Conservation (phyloP, 2,329 filamentous ascomycete genomes). For the Colletotrichum destructivum region DNA sequence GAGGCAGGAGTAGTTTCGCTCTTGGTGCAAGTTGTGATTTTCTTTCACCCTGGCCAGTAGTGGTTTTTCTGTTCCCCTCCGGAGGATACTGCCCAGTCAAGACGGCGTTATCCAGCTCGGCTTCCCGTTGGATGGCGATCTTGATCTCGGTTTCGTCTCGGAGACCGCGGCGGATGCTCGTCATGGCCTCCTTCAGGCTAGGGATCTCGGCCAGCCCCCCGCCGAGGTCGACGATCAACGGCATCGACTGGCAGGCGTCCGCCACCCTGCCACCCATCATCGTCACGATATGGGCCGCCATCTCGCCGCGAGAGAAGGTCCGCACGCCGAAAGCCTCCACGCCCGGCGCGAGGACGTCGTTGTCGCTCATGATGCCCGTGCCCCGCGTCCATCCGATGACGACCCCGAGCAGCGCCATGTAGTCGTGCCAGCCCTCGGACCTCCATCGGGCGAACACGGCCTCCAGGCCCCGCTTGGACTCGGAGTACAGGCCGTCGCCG, state of each 20-base stretch:
- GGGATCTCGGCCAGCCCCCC: constrained; percentile 97
- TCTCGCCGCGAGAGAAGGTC: constrained; percentile 98
- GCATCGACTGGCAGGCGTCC: constrained; percentile 93
- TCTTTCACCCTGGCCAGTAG: constrained; percentile 56
- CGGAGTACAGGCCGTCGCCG: constrained; percentile 96
- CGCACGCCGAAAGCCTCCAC: constrained; percentile 96
- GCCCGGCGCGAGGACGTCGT: constrained; percentile 96
- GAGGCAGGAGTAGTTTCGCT: constrained; percentile 97
- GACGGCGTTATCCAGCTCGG: constrained; percentile 96
- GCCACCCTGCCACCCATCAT: constrained; percentile 95
- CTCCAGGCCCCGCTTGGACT: constrained; percentile 96
- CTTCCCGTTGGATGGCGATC: constrained; percentile 94
- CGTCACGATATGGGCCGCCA: constrained; percentile 97
- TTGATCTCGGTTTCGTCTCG: constrained; percentile 95
- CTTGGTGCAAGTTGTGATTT: constrained; percentile 96
- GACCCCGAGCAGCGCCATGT: constrained; percentile 96
- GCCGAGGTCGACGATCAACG: constrained; percentile 96
- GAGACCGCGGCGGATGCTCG: constrained; percentile 90
- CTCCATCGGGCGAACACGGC: constrained; percentile 99
- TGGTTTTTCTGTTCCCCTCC: constrained; percentile 73
- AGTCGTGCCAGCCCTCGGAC: constrained; percentile 96
- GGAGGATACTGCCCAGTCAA: no score
- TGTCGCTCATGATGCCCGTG: constrained; percentile 96
- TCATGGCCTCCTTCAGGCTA: constrained; percentile 94
- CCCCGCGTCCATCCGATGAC: constrained; percentile 99